Conservation (phyloP, 345 rosid genomes). For the Dimocarpus longan region DNA sequence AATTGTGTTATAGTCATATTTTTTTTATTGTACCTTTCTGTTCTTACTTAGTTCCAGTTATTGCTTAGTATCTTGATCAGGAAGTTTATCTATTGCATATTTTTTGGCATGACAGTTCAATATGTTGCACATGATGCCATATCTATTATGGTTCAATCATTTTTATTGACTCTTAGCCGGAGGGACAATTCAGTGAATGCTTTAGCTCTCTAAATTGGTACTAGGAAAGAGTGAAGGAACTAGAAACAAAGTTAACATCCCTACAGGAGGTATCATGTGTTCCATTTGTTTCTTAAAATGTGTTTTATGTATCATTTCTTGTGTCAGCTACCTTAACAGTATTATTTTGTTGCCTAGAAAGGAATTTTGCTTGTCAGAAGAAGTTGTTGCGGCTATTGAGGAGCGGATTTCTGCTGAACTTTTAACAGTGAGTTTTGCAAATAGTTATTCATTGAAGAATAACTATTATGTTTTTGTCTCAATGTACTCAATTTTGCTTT, state of each 20-base stretch:
- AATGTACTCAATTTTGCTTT: background rate
- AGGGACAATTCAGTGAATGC: conserved; percentile 59
- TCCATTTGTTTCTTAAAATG: conserved; percentile 1
- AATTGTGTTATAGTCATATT: conserved; percentile 20
- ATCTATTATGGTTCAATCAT: background rate
- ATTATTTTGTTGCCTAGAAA: conserved; percentile 24
- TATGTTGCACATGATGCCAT: background rate
- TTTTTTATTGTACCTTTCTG: background rate
- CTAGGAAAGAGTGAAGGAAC: too few relatives aligned
- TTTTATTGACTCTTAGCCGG: conserved; percentile 51
- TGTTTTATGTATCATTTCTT: conserved; percentile 15
- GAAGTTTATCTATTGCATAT: too few relatives aligned
- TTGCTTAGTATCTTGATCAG: conserved; percentile 6
- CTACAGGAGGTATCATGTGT: too few relatives aligned
- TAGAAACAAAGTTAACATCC: too few relatives aligned
- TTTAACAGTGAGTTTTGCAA: conserved; percentile 60
- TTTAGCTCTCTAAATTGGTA: conserved; percentile 66
- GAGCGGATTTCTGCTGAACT: conserved; percentile 75
- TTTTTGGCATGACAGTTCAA: background rate
- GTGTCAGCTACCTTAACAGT: conserved; percentile 22
- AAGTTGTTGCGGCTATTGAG: conserved; percentile 69
- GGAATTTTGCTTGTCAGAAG: conserved; percentile 75
- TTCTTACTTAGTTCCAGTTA: background rate
- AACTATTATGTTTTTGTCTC: background rate
- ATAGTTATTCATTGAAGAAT: conserved; percentile 2